Percentiles rank a stretch among this genome's conserved stretches.
These are phyloP conservation scores for Angophora floribunda DNA, from an alignment of 345 rosid genomes.

Conservation along the genomic window DNA sequence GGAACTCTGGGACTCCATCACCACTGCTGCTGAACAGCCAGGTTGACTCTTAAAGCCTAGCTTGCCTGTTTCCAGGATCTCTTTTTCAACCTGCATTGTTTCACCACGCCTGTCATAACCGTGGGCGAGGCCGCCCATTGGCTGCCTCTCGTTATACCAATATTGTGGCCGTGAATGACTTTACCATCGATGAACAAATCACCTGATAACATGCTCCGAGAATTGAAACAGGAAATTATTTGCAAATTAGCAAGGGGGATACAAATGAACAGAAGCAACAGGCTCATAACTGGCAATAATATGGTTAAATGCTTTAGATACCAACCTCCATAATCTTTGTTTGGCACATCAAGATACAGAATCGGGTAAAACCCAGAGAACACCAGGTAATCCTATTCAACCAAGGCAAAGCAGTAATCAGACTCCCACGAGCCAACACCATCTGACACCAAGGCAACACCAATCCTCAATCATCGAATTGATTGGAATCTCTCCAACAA, in stretches of 20 bases:
- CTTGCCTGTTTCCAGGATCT: constrained; percentile 23
- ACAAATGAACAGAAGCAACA: neutral
- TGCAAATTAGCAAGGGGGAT: neutral
- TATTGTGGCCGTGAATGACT: constrained; percentile 88
- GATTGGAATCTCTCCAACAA: neutral
- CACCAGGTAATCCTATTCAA: constrained; percentile 65
- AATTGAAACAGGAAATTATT: neutral
- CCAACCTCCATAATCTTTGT: constrained; percentile 96
- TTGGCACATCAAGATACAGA: constrained; percentile 93
- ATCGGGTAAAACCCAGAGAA: constrained; percentile 96
- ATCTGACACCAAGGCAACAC: neutral
- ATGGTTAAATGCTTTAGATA: neutral
- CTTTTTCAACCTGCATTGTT: constrained; percentile 71
- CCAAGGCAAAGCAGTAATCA: neutral
- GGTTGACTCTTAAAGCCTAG: constrained; percentile 15
- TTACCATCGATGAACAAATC: constrained; percentile 80
- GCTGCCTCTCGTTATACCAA: constrained; percentile 48
- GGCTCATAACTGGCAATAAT: neutral
- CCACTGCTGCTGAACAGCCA: constrained; percentile 12
- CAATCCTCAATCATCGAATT: neutral
- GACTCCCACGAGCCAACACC: neutral
- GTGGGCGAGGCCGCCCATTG: constrained; percentile 47
- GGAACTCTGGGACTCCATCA: neutral
- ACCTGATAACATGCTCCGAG: constrained; percentile 28
- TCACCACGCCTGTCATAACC: constrained; percentile 71